Evolutionary conservation across 805 yeast genomes (phyloP).

Genomic region (Metschnikowia anglica): DNA sequence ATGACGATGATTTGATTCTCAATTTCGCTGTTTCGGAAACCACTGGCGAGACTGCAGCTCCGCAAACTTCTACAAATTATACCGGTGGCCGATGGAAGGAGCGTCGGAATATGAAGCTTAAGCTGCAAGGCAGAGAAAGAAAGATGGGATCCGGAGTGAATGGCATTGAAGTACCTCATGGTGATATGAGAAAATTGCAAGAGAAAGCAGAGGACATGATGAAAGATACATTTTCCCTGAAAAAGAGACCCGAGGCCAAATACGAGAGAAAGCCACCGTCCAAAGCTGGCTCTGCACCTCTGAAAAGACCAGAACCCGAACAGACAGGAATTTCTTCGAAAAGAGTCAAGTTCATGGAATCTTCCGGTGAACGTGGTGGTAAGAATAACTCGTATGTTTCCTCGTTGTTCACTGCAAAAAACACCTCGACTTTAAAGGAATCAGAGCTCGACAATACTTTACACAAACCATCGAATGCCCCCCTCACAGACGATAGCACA

Average conservation of each 20-base stretch:
- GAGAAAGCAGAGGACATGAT: slow-evolving; percentile 14
- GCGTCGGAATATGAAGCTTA: slow-evolving; percentile 59
- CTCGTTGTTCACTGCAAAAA: slow-evolving; percentile 63
- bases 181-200: slow-evolving; percentile 4
- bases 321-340: slow-evolving; percentile 8
- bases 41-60: slow-evolving; percentile 24
- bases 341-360: slow-evolving; percentile 38
- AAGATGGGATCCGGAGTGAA: slow-evolving; percentile 35
- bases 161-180: slow-evolving; percentile 20
- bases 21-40: slow-evolving; percentile 59
- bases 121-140: slow-evolving; percentile 46
- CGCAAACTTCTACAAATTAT: slow-evolving; percentile 19
- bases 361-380: slow-evolving; percentile 54
- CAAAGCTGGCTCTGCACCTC: not conserved
- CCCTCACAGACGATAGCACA: slow-evolving; percentile 64
- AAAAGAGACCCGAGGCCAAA: slow-evolving; percentile 5
- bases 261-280: not conserved
- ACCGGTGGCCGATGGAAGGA: slow-evolving; percentile 73
- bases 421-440: slow-evolving; percentile 51
- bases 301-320: slow-evolving; percentile 6
- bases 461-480: slow-evolving; percentile 77
- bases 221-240: slow-evolving; percentile 12
- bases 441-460: slow-evolving; percentile 42
- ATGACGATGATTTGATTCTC: slow-evolving; percentile 71
- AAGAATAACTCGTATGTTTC: slow-evolving; percentile 70